Evolutionary conservation across 768 basidiomycete species (phyloP), one percentile per base, ranked within the genome.

Genomic region (Hericium alpestre): DNA sequence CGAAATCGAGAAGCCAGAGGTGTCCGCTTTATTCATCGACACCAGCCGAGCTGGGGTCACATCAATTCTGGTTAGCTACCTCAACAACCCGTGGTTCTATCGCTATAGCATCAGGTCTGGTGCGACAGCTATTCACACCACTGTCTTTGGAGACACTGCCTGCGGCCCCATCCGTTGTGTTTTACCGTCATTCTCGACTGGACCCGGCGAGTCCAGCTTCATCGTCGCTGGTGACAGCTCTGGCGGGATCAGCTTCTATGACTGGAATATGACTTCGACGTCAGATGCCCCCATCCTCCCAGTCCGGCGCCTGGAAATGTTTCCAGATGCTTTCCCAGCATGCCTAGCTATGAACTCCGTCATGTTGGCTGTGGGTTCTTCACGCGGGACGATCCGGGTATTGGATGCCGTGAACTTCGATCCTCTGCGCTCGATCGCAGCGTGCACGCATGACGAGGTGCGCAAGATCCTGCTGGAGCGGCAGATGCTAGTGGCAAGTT

Each of bases 341-440:
- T 77, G 83, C 12, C 70, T 92, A 18, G 74, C 79, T 1, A 80
- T 84, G 76, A 83, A 80, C 56, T 72, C 78, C 3, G 57, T 74
- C n/a, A 72, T 81, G 15, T 70, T 92, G 50, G 76, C 79, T 12
- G 84, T 83, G 0, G 90, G 90, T 27, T 86, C 86, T 22, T 73
- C 77, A 0, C 68, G 74, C 1, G 90, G 90, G 3, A 72, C 74
- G 6, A 76, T 82, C 2, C 73, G 70, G 16, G 73, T 86, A 13
- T 88, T 82, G 75, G 86, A 91, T 61, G 78, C 79, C 2, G 70
- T 89, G 60, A 84, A 80, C 0, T 75, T 89, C 37, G 74, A 74
- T 38, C 76, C 71, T 4, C 64, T 90, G 50, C 76, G 83, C 20
- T 72, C 74, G 23, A 83, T 90, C 62, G 59, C 74, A 0, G 74